These are phyloP conservation scores for Ailanthus altissimus DNA, from an alignment of 345 rosid species.

Conservation along the genomic window DNA sequence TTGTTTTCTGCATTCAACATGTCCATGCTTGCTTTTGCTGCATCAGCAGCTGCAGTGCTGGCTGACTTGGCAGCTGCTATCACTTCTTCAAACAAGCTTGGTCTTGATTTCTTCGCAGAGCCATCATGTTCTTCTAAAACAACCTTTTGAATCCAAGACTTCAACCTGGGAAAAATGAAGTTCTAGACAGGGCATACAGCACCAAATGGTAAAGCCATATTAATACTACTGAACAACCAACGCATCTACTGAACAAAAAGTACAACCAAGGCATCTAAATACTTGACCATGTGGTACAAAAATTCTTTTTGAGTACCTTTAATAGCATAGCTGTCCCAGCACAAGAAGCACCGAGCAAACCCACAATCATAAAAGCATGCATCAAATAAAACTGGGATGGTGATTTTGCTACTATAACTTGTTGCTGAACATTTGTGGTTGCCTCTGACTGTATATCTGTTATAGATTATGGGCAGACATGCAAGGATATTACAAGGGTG, in stretches of 20 bases:
- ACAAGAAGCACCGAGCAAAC: conserved; percentile 27
- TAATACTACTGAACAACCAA: background rate
- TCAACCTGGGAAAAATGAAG: conserved; percentile 31
- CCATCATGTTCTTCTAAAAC: conserved; percentile 25
- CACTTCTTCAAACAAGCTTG: conserved; percentile 17
- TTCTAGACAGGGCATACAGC: conserved; percentile 23
- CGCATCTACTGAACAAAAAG: too few relatives aligned
- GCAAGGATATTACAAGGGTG: background rate
- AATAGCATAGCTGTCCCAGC: conserved; percentile 20
- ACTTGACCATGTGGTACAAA: background rate
- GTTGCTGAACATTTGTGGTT: background rate
- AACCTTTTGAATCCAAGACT: conserved; percentile 29
- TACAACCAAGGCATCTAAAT: background rate
- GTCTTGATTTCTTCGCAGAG: conserved; percentile 13
- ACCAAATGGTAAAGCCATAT: conserved; percentile 8
- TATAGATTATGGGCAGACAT: background rate
- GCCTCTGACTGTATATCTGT: conserved; percentile 19
- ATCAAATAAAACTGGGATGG: conserved; percentile 26
- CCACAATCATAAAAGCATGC: conserved; percentile 16
- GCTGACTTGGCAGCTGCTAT: conserved; percentile 28
- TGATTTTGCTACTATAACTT: background rate
- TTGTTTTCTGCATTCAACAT: conserved; percentile 25
- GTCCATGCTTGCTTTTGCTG: conserved; percentile 27
- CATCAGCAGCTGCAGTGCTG: conserved; percentile 20
- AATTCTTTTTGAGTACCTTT: conserved; percentile 25